Percentiles rank a stretch among this genome's conserved stretches.
phyloP scores from a whole-genome alignment of 176 grass and related monocot species.

The Rhynchospora pubera region DNA sequence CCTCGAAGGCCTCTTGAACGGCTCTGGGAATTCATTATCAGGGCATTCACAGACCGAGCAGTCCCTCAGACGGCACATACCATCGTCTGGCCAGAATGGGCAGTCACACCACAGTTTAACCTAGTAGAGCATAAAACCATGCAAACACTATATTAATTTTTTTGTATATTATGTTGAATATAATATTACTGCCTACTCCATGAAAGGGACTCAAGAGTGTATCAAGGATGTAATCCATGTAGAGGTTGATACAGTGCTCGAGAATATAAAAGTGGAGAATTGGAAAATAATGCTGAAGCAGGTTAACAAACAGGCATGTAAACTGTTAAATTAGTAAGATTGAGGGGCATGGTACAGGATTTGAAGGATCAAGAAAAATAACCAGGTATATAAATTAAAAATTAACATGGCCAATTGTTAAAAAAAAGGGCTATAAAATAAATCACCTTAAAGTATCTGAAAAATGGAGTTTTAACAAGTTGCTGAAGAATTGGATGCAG shows the following conservation, averaged over 20 bases:
- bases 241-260: not conserved
- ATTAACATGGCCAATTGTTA: not conserved
- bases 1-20: constrained; percentile 62
- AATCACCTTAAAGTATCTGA: constrained; percentile 95
- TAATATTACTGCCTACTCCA: too few relatives aligned
- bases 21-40: constrained; percentile 82
- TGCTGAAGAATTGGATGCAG: constrained; percentile 72
- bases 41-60: constrained; percentile 94
- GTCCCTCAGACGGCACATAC: constrained; percentile 85
- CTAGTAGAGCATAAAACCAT: constrained; percentile 27
- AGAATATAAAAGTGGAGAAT: not conserved
- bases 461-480: constrained; percentile 75
- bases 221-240: not conserved
- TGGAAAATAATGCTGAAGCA: not conserved
- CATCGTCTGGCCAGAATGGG: constrained; percentile 93
- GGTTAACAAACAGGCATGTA: not conserved
- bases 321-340: not conserved
- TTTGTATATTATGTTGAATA: not conserved
- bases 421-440: not conserved
- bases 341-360: not conserved
- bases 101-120: constrained; percentile 98
- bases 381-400: too few relatives aligned
- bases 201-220: not conserved
- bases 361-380: too few relatives aligned
- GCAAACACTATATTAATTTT: not conserved